phyloP scores from a whole-genome alignment of 176 grass and related monocot genomes.

The Oryza punctata region DNA sequence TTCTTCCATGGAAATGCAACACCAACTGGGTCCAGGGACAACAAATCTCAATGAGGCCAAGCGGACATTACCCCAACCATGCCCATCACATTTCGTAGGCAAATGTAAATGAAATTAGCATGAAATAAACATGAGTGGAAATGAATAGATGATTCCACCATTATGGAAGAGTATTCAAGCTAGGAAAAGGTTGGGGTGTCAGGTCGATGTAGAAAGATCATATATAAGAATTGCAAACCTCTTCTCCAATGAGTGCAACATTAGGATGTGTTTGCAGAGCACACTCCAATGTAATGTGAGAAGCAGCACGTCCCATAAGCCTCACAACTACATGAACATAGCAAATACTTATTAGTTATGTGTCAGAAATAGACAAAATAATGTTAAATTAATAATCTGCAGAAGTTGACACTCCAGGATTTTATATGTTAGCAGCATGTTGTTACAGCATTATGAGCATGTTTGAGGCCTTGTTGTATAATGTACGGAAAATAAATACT shows the following conservation, averaged over 20 bases:
- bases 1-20: neutral
- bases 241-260: conserved; percentile 92
- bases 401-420: neutral
- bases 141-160: neutral
- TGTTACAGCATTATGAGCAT: neutral
- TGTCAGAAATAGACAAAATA: neutral
- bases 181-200: neutral
- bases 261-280: conserved; percentile 97
- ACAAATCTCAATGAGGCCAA: neutral
- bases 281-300: conserved; percentile 98
- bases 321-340: conserved; percentile 80
- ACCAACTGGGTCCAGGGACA: neutral
- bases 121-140: neutral
- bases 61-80: neutral
- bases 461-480: conserved; percentile 1
- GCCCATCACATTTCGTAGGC: neutral
- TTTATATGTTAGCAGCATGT: neutral
- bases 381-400: neutral
- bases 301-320: conserved; percentile 99
- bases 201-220: conserved; percentile 22
- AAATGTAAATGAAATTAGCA: neutral
- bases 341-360: neutral
- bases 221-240: conserved; percentile 49
- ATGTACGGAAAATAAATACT: neutral
- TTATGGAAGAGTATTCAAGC: conserved; percentile 10